Conservation (phyloP, 441 rosid genomes). For the Geranium incanum region DNA sequence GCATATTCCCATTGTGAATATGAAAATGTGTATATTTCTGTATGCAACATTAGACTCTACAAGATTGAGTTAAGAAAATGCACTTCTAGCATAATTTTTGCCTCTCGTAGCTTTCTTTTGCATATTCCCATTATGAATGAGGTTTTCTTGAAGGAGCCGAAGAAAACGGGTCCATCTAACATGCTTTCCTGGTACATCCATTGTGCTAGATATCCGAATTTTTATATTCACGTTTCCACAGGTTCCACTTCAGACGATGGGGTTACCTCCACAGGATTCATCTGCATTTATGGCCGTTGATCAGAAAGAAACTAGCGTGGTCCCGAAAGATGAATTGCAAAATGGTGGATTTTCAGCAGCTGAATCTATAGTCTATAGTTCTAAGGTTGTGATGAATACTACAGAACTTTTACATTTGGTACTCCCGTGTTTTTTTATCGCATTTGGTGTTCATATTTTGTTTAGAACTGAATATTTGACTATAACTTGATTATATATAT, state of each 20-base stretch:
- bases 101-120: too few relatives aligned
- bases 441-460: not conserved
- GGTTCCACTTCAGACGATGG: conserved; percentile 19
- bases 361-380: conserved; percentile 30
- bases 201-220: too few relatives aligned
- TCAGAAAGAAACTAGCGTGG: conserved; percentile 26
- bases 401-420: not conserved
- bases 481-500: too few relatives aligned
- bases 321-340: conserved; percentile 27
- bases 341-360: conserved; percentile 37
- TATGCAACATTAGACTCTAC: too few relatives aligned
- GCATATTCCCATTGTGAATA: too few relatives aligned
- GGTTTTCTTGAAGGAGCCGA: too few relatives aligned
- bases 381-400: conserved; percentile 32
- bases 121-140: too few relatives aligned
- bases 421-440: not conserved
- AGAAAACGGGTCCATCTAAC: not conserved
- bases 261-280: conserved; percentile 24
- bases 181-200: not conserved
- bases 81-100: too few relatives aligned
- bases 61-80: too few relatives aligned
- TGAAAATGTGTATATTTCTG: too few relatives aligned
- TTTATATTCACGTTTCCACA: not conserved
- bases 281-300: conserved; percentile 30
- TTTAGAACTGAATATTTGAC: not conserved